Conservation (phyloP, 2,329 filamentous ascomycete genomes). For the Sclerotinia spermophila region DNA sequence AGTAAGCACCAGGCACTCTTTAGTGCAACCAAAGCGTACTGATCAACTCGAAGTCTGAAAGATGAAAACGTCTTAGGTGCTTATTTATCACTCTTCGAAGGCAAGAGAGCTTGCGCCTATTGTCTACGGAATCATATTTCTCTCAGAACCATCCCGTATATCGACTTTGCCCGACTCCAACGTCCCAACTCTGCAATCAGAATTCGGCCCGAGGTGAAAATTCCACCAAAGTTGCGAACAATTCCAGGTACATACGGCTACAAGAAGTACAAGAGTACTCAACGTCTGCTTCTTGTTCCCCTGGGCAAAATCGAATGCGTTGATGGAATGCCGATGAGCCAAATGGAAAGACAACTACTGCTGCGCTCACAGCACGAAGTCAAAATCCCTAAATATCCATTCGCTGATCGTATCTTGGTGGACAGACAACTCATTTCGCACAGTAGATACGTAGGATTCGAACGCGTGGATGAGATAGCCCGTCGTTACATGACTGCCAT, state of each 20-base stretch:
- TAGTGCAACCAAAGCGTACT: not conserved
- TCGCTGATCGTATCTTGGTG: not conserved
- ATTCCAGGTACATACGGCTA: not conserved
- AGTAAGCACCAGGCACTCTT: not conserved
- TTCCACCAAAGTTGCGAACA: not conserved
- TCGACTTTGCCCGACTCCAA: not conserved
- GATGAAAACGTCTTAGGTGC: conserved; percentile 5
- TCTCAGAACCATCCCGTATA: not conserved
- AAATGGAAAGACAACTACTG: not conserved
- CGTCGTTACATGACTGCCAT: conserved; percentile 2
- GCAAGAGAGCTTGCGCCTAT: conserved; percentile 22
- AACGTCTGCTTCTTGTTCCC: not conserved
- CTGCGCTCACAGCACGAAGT: not conserved
- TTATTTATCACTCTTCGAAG: conserved; percentile 22
- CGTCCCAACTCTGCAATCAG: not conserved
- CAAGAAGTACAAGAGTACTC: not conserved
- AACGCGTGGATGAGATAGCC: not conserved
- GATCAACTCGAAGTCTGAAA: not conserved
- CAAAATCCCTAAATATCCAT: not conserved
- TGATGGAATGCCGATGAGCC: not conserved
- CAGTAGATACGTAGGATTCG: not conserved
- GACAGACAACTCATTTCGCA: not conserved
- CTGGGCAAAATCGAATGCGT: not conserved
- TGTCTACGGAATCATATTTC: conserved; percentile 21
- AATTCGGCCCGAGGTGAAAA: not conserved